Percentiles rank a stretch among this genome's conserved stretches.
These are phyloP conservation scores for Backusella psychrophila DNA, from an alignment of 192 early-diverging fungal species.

Conservation along the genomic window DNA sequence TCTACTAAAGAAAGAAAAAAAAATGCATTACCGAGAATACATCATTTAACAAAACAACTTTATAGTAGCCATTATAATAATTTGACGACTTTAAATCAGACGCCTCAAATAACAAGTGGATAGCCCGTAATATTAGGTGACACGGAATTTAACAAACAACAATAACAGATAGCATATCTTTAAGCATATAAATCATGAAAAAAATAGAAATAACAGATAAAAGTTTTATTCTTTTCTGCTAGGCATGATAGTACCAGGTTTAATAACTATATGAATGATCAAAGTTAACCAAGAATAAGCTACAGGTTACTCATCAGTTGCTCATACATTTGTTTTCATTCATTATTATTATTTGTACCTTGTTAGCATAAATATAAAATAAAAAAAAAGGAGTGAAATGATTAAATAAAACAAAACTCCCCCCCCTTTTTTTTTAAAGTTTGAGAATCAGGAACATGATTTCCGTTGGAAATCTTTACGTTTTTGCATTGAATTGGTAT, in stretches of 20 bases:
- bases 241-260: background rate
- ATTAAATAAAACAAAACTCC: background rate
- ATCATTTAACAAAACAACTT: background rate
- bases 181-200: background rate
- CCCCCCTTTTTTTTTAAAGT: background rate
- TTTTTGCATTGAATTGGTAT: background rate
- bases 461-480: background rate
- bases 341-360: background rate
- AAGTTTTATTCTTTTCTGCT: background rate
- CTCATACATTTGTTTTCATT: background rate
- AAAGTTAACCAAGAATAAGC: background rate
- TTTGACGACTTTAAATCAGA: no score
- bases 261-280: background rate
- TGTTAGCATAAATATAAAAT: background rate
- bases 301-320: background rate
- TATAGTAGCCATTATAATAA: background rate
- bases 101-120: no score
- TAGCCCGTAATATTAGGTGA: no score
- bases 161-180: background rate
- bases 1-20: background rate
- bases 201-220: background rate
- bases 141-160: background rate
- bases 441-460: background rate
- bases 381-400: background rate
- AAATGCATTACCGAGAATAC: background rate